phyloP scores from a whole-genome alignment of 2,329 filamentous ascomycete genomes.

The Pseudocercospora pini-densiflorae region DNA sequence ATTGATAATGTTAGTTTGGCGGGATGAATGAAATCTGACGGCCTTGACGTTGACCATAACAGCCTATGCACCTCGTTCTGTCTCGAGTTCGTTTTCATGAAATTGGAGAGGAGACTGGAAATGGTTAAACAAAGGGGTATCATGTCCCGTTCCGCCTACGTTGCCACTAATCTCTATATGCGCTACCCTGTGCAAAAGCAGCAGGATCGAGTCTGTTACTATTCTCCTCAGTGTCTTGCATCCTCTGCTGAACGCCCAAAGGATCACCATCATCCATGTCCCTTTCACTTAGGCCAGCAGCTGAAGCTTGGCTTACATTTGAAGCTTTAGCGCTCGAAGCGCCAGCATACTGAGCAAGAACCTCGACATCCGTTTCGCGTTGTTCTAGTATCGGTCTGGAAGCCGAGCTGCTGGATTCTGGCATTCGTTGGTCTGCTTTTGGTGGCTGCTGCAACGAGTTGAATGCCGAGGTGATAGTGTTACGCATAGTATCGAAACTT shows the following conservation, averaged over 20 bases:
- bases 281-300: not conserved
- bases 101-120: not conserved
- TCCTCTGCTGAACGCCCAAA: conserved; percentile 16
- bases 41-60: too few species aligned
- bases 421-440: not conserved
- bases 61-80: too few species aligned
- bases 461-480: conserved; percentile 9
- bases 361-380: conserved; percentile 19
- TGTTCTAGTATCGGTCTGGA: conserved; percentile 20
- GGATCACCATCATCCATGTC: conserved; percentile 18
- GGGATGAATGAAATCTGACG: too few species aligned
- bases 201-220: conserved; percentile 23
- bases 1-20: not conserved
- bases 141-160: not conserved
- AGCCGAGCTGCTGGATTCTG: not conserved
- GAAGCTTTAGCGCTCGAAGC: not conserved
- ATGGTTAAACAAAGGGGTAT: not conserved
- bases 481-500: conserved; percentile 4
- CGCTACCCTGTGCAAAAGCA: conserved; percentile 27
- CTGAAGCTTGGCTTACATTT: not conserved
- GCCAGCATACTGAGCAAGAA: conserved; percentile 7
- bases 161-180: conserved; percentile 24
- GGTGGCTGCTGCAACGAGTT: conserved; percentile 4
- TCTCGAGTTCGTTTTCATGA: not conserved
- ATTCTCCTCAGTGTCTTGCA: not conserved